Conservation (phyloP, 2,329 filamentous ascomycete genomes). For the Alternaria sp. region DNA sequence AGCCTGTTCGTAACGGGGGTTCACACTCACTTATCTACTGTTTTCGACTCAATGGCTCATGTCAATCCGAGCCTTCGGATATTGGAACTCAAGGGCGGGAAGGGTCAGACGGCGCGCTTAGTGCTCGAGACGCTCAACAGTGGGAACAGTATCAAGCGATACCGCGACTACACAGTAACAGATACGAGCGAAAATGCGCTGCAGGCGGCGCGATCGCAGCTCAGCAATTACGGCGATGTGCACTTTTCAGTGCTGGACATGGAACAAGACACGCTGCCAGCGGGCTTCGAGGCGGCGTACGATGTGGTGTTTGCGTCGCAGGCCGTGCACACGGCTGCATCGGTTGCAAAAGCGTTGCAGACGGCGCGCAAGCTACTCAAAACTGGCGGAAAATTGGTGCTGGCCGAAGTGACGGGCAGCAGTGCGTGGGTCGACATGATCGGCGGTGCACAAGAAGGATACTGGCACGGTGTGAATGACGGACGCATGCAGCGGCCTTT, state of each 20-base stretch:
- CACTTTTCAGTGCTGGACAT: slow-evolving; percentile 22
- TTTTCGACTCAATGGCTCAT: slow-evolving; percentile 48
- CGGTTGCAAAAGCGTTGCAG: slow-evolving; percentile 14
- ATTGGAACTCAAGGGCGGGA: slow-evolving; percentile 39
- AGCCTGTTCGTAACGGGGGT: slow-evolving; percentile 14
- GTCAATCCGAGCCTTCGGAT: slow-evolving; percentile 45
- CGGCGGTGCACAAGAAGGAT: slow-evolving; percentile 18
- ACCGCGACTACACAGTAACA: slow-evolving; percentile 23
- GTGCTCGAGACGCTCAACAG: not conserved
- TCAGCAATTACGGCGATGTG: not conserved
- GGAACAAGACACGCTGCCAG: not conserved
- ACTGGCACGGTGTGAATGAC: slow-evolving; percentile 18
- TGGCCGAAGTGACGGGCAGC: slow-evolving; percentile 36
- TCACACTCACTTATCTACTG: slow-evolving; percentile 14
- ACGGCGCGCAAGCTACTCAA: slow-evolving; percentile 18
- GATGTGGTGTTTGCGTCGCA: slow-evolving; percentile 26
- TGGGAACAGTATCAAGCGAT: slow-evolving; percentile 6
- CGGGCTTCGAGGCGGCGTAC: slow-evolving; percentile 16
- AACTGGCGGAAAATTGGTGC: slow-evolving; percentile 55
- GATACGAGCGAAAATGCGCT: not conserved
- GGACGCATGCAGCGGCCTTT: slow-evolving; percentile 16
- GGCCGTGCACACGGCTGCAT: not conserved
- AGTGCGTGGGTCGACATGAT: not conserved
- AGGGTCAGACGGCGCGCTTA: slow-evolving; percentile 8
- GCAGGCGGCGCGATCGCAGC: not conserved